A percentile compares a stretch with the other conserved stretches of the same genome.
Conservation (phyloP, 768 basidiomycete genomes). For the Holtermanniella nyarrowii region DNA sequence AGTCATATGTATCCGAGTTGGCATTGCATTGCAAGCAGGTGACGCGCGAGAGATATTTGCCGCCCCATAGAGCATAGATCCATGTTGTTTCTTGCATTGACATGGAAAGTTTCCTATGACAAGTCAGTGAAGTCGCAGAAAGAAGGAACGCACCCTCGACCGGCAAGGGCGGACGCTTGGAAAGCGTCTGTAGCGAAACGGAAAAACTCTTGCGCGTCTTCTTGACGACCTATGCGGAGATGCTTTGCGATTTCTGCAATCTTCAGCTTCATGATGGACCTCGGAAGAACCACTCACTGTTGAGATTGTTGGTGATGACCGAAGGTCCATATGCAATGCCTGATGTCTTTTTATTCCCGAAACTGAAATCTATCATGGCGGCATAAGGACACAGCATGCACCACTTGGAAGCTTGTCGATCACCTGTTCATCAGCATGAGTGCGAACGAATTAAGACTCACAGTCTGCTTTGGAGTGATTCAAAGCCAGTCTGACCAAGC, state of each 20-base stretch:
- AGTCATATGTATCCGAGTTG: constrained; percentile 93
- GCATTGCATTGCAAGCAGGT: constrained; percentile 68
- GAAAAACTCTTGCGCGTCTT: constrained; percentile 96
- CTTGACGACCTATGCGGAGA: constrained; percentile 82
- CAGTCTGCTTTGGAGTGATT: constrained; percentile 46
- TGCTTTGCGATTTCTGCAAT: constrained; percentile 67
- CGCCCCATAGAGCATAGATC: constrained; percentile 91
- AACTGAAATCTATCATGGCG: neutral
- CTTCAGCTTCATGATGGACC: neutral
- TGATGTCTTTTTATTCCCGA: constrained; percentile 8
- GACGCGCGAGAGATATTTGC: constrained; percentile 80
- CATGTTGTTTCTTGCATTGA: constrained; percentile 65
- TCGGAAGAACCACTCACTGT: constrained; percentile 47
- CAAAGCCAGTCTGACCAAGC: constrained; percentile 45
- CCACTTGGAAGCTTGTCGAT: constrained; percentile 4
- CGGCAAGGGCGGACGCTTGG: constrained; percentile 71
- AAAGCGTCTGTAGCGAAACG: constrained; percentile 85
- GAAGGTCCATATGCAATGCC: constrained; percentile 54
- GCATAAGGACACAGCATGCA: constrained; percentile 17
- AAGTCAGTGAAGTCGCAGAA: constrained; percentile 19
- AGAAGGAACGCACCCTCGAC: constrained; percentile 51
- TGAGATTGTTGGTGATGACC: constrained; percentile 57
- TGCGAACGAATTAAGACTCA: constrained; percentile 42
- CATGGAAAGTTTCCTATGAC: constrained; percentile 30
- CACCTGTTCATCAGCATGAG: neutral